Conservation (phyloP, 208 protist genomes). For the Trypanosoma theileri region DNA sequence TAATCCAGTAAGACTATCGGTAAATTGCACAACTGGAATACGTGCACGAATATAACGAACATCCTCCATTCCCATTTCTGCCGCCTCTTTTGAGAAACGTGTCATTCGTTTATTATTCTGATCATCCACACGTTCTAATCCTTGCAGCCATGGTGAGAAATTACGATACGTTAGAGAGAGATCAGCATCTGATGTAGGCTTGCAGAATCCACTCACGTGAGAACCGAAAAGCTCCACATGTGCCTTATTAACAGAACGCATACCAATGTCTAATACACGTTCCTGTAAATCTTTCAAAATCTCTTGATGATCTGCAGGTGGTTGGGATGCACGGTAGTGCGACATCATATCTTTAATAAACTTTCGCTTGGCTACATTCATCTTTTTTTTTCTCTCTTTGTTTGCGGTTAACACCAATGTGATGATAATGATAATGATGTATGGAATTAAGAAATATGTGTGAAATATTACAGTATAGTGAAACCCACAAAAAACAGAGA, state of each 20-base stretch:
- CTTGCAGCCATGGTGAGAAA: slow-evolving; percentile 83
- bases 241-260: slow-evolving; percentile 81
- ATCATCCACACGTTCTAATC: slow-evolving; percentile 59
- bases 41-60: slow-evolving; percentile 74
- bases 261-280: slow-evolving; percentile 69
- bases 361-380: slow-evolving; percentile 26
- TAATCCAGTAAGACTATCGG: slow-evolving; percentile 64
- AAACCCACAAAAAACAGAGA: too few species aligned
- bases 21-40: slow-evolving; percentile 88
- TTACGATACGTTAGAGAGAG: slow-evolving; percentile 87
- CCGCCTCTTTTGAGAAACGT: slow-evolving; percentile 75
- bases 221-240: slow-evolving; percentile 85
- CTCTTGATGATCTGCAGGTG: slow-evolving; percentile 34
- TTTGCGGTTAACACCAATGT: too few species aligned
- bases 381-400: not conserved
- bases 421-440: too few species aligned
- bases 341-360: slow-evolving; percentile 82
- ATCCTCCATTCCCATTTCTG: slow-evolving; percentile 75
- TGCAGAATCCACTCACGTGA: slow-evolving; percentile 82
- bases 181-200: slow-evolving; percentile 73
- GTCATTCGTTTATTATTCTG: slow-evolving; percentile 66
- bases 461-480: not conserved
- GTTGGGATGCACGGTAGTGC: slow-evolving; percentile 46
- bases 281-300: slow-evolving; percentile 57
- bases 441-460: too few species aligned